phyloP scores from a whole-genome alignment of 2,329 filamentous ascomycete species.

The Cadophora malorum region DNA sequence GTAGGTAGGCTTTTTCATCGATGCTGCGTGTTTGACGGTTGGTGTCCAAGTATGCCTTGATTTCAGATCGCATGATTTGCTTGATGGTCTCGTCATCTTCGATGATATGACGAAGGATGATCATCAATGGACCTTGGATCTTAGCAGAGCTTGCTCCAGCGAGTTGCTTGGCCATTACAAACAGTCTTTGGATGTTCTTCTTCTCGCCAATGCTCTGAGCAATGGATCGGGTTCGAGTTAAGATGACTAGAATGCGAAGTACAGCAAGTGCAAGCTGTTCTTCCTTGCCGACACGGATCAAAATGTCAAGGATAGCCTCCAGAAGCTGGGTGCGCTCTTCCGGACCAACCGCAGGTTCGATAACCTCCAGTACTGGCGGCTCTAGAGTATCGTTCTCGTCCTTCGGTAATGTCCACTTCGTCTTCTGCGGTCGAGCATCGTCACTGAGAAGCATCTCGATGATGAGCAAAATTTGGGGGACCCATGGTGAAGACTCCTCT shows the following conservation, averaged over 20 bases:
- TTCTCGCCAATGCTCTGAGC: conserved; percentile 83
- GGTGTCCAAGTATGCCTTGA: conserved; percentile 75
- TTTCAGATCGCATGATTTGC: conserved; percentile 91
- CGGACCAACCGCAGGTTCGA: conserved; percentile 65
- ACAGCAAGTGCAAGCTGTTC: conserved; percentile 83
- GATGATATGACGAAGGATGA: conserved; percentile 88
- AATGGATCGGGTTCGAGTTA: conserved; percentile 79
- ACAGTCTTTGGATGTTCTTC: conserved; percentile 86
- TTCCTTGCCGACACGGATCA: conserved; percentile 88
- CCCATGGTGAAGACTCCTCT: conserved; percentile 89
- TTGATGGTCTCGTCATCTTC: conserved; percentile 92
- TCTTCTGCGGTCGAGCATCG: conserved; percentile 80
- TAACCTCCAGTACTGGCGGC: conserved; percentile 63
- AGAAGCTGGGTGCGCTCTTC: conserved; percentile 76
- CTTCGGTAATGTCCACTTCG: conserved; percentile 69
- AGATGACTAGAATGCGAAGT: conserved; percentile 81
- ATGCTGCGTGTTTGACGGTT: conserved; percentile 58
- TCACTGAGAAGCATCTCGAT: conserved; percentile 90
- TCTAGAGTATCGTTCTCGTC: conserved; percentile 56
- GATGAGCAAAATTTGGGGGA: conserved; percentile 87
- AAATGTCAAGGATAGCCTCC: conserved; percentile 77
- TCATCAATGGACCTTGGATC: conserved; percentile 69
- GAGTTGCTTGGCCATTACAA: conserved; percentile 94
- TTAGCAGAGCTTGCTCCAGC: conserved; percentile 78
- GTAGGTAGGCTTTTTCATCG: conserved; percentile 77